phyloP scores from a whole-genome alignment of 345 rosid species.

The Ceriops tagal region DNA sequence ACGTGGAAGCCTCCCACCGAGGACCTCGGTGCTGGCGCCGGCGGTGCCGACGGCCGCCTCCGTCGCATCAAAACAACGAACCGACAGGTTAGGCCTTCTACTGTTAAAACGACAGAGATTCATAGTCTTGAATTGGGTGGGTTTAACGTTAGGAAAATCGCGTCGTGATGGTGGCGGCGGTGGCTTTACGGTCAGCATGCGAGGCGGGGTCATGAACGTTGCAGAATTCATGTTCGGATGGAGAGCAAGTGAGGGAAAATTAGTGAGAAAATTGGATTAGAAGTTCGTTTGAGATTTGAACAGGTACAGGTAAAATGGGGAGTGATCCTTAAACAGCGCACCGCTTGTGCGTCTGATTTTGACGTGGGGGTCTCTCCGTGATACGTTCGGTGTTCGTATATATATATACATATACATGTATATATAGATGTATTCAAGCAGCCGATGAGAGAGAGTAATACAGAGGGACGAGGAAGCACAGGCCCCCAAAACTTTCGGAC shows the following conservation, averaged over 20 bases:
- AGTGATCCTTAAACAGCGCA: conserved; percentile 17
- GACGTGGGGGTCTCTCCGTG: background rate
- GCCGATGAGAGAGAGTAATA: too few species aligned
- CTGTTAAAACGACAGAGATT: background rate
- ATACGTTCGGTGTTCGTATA: background rate
- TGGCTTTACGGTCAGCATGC: background rate
- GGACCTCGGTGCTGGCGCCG: background rate
- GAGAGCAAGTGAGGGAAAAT: conserved; percentile 4
- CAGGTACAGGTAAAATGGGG: background rate
- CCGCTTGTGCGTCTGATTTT: background rate
- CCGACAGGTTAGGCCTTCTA: background rate
- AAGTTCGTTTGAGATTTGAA: background rate
- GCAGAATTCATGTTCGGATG: conserved; percentile 35
- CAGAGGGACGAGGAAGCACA: too few species aligned
- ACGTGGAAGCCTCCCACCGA: conserved; percentile 29
- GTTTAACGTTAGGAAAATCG: background rate
- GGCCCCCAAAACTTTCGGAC: too few species aligned
- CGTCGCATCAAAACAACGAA: background rate
- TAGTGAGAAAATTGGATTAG: background rate
- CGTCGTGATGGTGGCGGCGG: background rate
- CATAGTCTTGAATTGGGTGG: background rate
- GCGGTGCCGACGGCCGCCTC: background rate
- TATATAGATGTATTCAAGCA: too few species aligned
- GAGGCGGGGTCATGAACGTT: conserved; percentile 2
- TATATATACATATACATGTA: too few species aligned